Conservation (phyloP, 306 rosid species). For the Crataegus laevigata region DNA sequence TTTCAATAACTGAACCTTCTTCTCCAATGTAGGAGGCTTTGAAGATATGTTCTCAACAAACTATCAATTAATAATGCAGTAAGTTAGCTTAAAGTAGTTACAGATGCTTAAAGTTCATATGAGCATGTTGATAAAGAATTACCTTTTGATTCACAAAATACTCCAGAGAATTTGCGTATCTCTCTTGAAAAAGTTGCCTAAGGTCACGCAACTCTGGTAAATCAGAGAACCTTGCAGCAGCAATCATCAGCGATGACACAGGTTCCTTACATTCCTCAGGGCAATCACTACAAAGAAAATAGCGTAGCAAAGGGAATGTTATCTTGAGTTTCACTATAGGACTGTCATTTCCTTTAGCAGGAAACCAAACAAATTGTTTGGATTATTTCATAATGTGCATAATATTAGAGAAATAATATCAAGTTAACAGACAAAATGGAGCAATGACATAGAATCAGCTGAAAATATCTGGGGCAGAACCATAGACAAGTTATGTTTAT, state of each 20-base stretch:
- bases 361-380: neutral
- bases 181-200: slow-evolving; percentile 73
- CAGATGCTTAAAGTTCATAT: neutral
- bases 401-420: neutral
- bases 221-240: slow-evolving; percentile 94
- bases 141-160: slow-evolving; percentile 68
- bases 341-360: neutral
- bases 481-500: neutral
- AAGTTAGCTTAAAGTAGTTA: slow-evolving; percentile 21
- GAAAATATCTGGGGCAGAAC: neutral
- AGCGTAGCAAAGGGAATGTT: slow-evolving; percentile 9
- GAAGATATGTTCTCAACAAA: slow-evolving; percentile 66
- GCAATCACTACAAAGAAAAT: slow-evolving; percentile 61
- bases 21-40: slow-evolving; percentile 63
- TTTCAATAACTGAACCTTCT: slow-evolving; percentile 62
- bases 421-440: neutral
- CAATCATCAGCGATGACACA: slow-evolving; percentile 68
- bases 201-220: slow-evolving; percentile 93
- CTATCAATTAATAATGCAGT: slow-evolving; percentile 32
- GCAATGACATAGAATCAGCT: neutral
- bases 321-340: neutral
- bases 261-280: slow-evolving; percentile 87
- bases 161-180: slow-evolving; percentile 53
- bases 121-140: neutral
- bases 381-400: neutral